Base-by-base conservation (phyloP, 202 grass and related monocot species). In the Musa balbisiana region DNA sequence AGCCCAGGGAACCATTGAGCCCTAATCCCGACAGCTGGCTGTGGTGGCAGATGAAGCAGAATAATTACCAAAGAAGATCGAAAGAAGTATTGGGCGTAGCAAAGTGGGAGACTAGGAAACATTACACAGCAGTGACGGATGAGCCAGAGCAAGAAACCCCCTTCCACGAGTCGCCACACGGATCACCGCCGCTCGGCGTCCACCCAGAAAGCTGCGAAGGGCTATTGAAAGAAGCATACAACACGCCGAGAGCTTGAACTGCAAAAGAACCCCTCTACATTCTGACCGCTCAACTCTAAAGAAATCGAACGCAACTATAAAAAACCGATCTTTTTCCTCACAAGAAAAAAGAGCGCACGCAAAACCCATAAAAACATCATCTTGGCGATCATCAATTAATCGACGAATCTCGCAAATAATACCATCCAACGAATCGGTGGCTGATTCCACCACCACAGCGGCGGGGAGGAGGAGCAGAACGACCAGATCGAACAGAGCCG, bases 341-440 rank as follows among this genome's bases (percentile, higher is more conserved):
- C 33, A 5, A 43, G 33, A 43, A 12, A 19, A 11, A 67, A 67
- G 64, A 67, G 16, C 25, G 27, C 14, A 67, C 24, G 5, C 5
- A 33, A 33, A 67, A 11, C 67, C 67, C 43, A 69, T 60, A 65
- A 26, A 70, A 70, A 20, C 8, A 70, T 51, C 67, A 20, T n/a
- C n/a, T 70, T 51, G 63, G 10, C 25, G 17, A 33, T 70, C 9
- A 20, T 22, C 67, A 20, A 51, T 29, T 51, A 21, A 19, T 1
- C 14, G 67, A 16, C 16, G 2, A 13, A 70, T n/a, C 33, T 70
- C 17, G 67, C 51, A 9, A 49, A 49, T 1, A 10, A 13, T 92
- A 99, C 95, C 89, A 14, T 88, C 89, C n/a, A 65, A 81, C n/a
- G 83, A 84, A 72, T 99, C 87, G 58, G 95, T 99, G 83, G 79